Evolutionary conservation across 306 rosid genomes (phyloP).

Genomic region (Sicyos baderoa): DNA sequence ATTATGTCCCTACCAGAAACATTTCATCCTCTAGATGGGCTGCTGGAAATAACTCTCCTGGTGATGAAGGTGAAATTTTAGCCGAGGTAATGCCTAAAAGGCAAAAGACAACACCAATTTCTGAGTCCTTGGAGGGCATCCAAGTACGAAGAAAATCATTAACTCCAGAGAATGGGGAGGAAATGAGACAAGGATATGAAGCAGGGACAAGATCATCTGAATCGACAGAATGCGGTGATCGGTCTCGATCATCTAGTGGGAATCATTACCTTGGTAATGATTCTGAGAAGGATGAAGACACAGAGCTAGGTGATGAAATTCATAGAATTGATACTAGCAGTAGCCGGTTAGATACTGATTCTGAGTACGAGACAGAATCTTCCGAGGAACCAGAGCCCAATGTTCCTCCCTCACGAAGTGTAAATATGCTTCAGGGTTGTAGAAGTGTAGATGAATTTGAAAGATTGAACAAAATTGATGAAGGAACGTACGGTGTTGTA

Average conservation of each 20-base stretch:
- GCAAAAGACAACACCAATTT: slow-evolving; percentile 41
- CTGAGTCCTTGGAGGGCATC: slow-evolving; percentile 32
- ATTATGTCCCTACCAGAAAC: slow-evolving; percentile 55
- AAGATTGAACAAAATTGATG: slow-evolving; percentile 94
- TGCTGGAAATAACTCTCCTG: slow-evolving; percentile 72
- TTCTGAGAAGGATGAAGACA: slow-evolving; percentile 56
- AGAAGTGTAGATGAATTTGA: slow-evolving; percentile 99
- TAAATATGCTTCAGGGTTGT: slow-evolving; percentile 97
- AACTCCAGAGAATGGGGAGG: slow-evolving; percentile 54
- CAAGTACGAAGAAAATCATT: slow-evolving; percentile 42
- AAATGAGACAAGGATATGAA: slow-evolving; percentile 54
- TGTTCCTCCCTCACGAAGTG: slow-evolving; percentile 55
- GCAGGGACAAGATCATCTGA: slow-evolving; percentile 56
- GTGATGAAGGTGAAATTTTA: slow-evolving; percentile 75
- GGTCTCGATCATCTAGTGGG: slow-evolving; percentile 46
- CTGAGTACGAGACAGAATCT: slow-evolving; percentile 54
- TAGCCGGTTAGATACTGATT: slow-evolving; percentile 49
- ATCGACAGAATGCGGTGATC: slow-evolving; percentile 48
- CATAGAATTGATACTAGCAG: slow-evolving; percentile 36
- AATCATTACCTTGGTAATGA: slow-evolving; percentile 51
- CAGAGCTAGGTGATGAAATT: slow-evolving; percentile 53
- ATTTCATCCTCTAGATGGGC: slow-evolving; percentile 98
- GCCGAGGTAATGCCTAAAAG: slow-evolving; percentile 50
- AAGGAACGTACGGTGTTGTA: slow-evolving; percentile 97
- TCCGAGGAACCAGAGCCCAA: slow-evolving; percentile 46